Evolutionary conservation across 257 asterid species (phyloP).

Genomic region (Capsicum rhomboideum): DNA sequence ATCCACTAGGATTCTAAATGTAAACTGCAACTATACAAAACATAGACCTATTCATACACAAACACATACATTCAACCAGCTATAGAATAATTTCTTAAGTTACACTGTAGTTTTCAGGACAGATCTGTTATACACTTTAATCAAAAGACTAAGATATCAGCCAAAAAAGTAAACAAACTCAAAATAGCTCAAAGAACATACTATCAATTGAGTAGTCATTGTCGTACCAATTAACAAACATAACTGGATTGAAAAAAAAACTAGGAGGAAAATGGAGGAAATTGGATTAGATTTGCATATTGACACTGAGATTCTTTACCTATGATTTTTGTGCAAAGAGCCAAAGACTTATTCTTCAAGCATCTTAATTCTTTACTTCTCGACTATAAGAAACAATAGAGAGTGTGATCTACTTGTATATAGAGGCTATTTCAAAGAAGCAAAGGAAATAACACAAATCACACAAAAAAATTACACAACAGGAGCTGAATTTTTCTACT

Average conservation of each 20-base stretch:
- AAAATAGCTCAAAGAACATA: too few species aligned
- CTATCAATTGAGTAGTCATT: too few species aligned
- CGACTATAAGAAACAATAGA: slow-evolving; percentile 36
- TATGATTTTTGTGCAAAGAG: slow-evolving; percentile 32
- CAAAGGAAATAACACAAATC: neutral
- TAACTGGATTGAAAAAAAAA: too few species aligned
- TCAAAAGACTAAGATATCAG: too few species aligned
- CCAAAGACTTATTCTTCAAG: slow-evolving; percentile 48
- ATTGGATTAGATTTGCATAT: too few species aligned
- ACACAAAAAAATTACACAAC: neutral
- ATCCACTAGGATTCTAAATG: neutral
- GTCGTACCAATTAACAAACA: too few species aligned
- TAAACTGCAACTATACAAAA: neutral
- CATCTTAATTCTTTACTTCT: slow-evolving; percentile 70
- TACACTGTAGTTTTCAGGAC: too few species aligned
- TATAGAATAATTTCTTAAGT: too few species aligned
- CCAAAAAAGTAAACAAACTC: too few species aligned
- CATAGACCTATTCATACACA: neutral
- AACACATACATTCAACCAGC: neutral
- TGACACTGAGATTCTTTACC: too few species aligned
- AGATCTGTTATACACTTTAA: too few species aligned
- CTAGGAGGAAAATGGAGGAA: too few species aligned
- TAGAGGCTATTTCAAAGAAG: neutral
- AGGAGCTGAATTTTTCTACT: neutral
- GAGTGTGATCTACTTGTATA: neutral